Percentiles rank a stretch among this genome's conserved stretches.
phyloP scores from a whole-genome alignment of 1,284 basidiomycete genomes.

The Fistulina hepatica region DNA sequence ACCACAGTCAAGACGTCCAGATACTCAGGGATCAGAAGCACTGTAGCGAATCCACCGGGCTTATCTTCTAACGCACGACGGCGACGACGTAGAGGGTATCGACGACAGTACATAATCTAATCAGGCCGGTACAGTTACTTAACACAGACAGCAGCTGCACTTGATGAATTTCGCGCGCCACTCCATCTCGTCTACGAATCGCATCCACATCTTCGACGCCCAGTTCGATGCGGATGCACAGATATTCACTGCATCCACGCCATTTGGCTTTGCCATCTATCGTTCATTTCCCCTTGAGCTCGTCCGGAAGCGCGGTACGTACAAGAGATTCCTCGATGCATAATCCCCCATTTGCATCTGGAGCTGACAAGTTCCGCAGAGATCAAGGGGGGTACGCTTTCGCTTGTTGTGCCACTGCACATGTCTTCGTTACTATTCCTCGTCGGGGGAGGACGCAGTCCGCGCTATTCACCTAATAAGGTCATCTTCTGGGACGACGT shows the following conservation, averaged over 20 bases:
- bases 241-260: slow-evolving; percentile 77
- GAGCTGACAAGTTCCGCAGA: slow-evolving; percentile 41
- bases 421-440: slow-evolving; percentile 81
- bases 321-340: slow-evolving; percentile 2
- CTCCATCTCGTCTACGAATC: slow-evolving; percentile 70
- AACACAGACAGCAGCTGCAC: slow-evolving; percentile 7
- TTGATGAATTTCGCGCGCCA: slow-evolving; percentile 85
- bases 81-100: too few relatives aligned
- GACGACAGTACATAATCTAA: too few relatives aligned
- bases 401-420: slow-evolving; percentile 70
- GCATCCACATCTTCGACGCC: slow-evolving; percentile 68
- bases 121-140: too few relatives aligned
- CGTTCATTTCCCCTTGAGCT: slow-evolving; percentile 68
- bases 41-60: too few relatives aligned
- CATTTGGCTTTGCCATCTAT: slow-evolving; percentile 83
- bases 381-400: slow-evolving; percentile 70
- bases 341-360: slow-evolving; percentile 10
- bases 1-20: too few relatives aligned
- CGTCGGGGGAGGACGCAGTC: slow-evolving; percentile 80
- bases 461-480: slow-evolving; percentile 92
- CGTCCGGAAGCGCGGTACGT: slow-evolving; percentile 68
- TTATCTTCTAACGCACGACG: too few relatives aligned
- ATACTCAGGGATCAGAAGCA: too few relatives aligned
- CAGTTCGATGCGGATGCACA: slow-evolving; percentile 67
- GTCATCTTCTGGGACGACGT: slow-evolving; percentile 85